Evolutionary conservation across 2,329 filamentous ascomycete genomes (phyloP), one percentile per base, ranked within the genome.

Genomic region (Dryadomyces sulphureus): DNA sequence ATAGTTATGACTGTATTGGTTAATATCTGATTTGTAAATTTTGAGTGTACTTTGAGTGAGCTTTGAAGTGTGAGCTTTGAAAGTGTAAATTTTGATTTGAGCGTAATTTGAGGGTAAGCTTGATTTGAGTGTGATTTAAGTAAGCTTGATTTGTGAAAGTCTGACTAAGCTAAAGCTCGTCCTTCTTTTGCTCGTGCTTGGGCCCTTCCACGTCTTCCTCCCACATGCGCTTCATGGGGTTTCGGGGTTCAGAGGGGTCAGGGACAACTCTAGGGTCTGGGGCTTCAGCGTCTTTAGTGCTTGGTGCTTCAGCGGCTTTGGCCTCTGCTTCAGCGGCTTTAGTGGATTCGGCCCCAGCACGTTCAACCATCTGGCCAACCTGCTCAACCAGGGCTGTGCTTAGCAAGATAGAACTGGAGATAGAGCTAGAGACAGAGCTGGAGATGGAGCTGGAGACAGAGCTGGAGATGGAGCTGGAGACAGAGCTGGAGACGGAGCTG

Each of bases 221-320:
- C 65, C 74, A 77, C 62, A 72, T 71, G 61, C 74, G 70, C 64
- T 79, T 79, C 65, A 72, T 78, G 7, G 73, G 72, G 57, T 79
- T 79, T 24, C 58, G n/a, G n/a, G n/a, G 55, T n/a, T 20, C 32
- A 16, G 41, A 9, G 11, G 41, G 24, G 0, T 17, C 20, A 59
- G 62, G 52, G 54, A 60, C 52, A 59, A 59, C 42, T 56, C 60
- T 35, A 56, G 58, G 65, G 50, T 30, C 24, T 4, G 34, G 35
- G n/a, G 22, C 19, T 11, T 27, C 25, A 17, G 22, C 12, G 27
- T 17, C 30, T 46, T 40, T 6, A 11, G 7, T 1, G 40, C 55
- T 25, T 58, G 51, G 25, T 42, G 48, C 25, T 53, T 55, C 43
- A 21, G n/a, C 25, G 27, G 21, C 5, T 32, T 38, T 2, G n/a